Evolutionary conservation across 2,329 filamentous ascomycete genomes (phyloP), one percentile per base, ranked within the genome.

Genomic region (Colletotrichum sansevieriae): DNA sequence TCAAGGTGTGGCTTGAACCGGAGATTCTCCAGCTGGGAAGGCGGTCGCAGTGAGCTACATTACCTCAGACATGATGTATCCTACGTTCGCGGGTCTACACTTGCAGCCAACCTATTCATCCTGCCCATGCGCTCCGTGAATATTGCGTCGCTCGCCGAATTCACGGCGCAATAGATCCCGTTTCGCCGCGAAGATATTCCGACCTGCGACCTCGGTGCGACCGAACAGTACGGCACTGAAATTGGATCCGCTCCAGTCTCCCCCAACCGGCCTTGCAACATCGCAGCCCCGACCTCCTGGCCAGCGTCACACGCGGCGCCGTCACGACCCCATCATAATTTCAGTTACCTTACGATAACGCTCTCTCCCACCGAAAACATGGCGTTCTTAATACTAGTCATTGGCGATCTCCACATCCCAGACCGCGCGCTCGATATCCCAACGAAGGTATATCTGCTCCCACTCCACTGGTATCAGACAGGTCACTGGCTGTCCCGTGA

Each of bases 401-500:
- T 97, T 74, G 94, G 94, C 79, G 94, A 97, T 83, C 89, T 97
- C 63, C 94, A 97, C 84, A 97, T 97, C 82, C 94, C 94, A 75
- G 94, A 97, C 81, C 88, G 94, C 79, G 94, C 94, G 75, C 90
- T 96, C 72, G 94, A 97, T 80, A 95, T 97, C 76, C 94, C 94
- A 68, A 87, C 91, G 80, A 97, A 97, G 90, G 94, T 94, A 85
- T 73, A 72, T 60, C 43, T 15, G 52, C 18, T 37, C 43, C 39
- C 52, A 43, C 22, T 20, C 61, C 44, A 39, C 52, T 63, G 49
- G 39, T 29, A 29, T 29, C 29, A 29, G 29, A 29, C 29, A 29
- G 29, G 9, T 56, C 59, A 63, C 60, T 20, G 49, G 67, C 25
- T 66, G 52, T 58, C 58, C 54, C 37, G 55, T 63, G 63, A 70